phyloP scores from a whole-genome alignment of 257 asterid genomes.

The Marsdenia floribunda region DNA sequence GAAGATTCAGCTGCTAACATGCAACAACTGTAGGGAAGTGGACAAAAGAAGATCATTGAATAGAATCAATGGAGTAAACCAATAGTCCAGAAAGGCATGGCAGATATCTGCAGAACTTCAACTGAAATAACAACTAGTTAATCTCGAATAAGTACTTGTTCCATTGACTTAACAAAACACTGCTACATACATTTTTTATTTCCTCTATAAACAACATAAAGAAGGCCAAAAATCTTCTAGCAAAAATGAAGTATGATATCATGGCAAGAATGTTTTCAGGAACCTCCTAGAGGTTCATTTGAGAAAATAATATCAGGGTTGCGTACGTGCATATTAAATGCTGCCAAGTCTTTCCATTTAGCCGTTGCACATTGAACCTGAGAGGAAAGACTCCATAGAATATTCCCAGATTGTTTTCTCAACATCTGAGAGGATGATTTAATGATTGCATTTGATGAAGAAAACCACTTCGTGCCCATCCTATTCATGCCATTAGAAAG shows the following conservation, averaged over 20 bases:
- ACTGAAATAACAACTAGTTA: background rate
- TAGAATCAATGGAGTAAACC: background rate
- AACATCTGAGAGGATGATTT: conserved; percentile 31
- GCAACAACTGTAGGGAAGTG: background rate
- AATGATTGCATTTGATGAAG: conserved; percentile 34
- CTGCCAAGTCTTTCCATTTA: conserved; percentile 43
- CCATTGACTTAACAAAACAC: background rate
- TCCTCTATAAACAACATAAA: background rate
- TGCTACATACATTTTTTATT: background rate
- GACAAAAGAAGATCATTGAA: background rate
- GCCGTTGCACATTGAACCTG: conserved; percentile 34
- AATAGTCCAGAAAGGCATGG: background rate
- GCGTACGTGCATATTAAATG: conserved; percentile 55
- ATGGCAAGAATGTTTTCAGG: background rate
- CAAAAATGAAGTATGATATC: background rate
- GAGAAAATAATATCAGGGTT: conserved; percentile 69
- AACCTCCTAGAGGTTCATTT: conserved; percentile 27
- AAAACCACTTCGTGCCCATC: conserved; percentile 30
- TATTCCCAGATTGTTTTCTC: conserved; percentile 30
- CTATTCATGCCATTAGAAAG: conserved; percentile 57
- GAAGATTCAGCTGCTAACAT: background rate
- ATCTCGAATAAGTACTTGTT: background rate
- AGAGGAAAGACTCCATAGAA: conserved; percentile 66
- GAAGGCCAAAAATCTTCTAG: background rate
- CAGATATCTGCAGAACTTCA: background rate